Base-by-base conservation (phyloP, 1,284 basidiomycete species). In the Athelia psychrophila region DNA sequence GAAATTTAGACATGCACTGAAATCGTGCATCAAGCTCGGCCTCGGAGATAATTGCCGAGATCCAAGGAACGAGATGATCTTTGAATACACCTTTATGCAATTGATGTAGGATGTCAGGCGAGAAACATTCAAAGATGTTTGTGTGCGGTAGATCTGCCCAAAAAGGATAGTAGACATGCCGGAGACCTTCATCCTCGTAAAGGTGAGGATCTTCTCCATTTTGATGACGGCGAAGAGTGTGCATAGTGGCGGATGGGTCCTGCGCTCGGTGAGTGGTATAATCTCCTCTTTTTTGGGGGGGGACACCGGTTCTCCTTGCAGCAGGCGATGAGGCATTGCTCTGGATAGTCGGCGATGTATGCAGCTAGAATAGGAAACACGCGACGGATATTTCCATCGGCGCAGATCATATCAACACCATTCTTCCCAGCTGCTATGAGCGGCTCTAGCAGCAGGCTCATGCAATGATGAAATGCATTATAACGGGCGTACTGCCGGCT, bases 261-360 rank as follows among this genome's bases (percentile, higher is more conserved):
- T 20, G 44, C n/a, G 24, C n/a, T 6, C 8, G 44, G 22, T 10
- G 9, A 27, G 9, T 27, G 10, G 10, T 23, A 8, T 10, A 23
- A 25, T 3, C 51, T 20, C 10, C 50, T 52, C 19, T 44, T 16
- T 5, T 52, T 33, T 33, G 55, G 55, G 6, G 18, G 30, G 3
- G 53, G 57, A 33, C 49, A 46, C 10, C 19, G 9, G 24, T 46
- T 46, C 44, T 46, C 44, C 30, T 47, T 48, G 20, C 25, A 47
- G 47, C 60, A 58, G 4, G 52, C 40, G 8, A 58, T 35, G 2
- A 58, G 38, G 22, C 48, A 53, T 36, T 59, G 56, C 30, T 63
- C 59, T 3, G 54, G 57, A 42, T 53, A 56, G 40, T 63, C 60
- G 12, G 54, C 56, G 13, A 58, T 42, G 25, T 52, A 59, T 0